Base-by-base conservation (phyloP, 2,329 filamentous ascomycete species). In the Fusarium mexicanum region DNA sequence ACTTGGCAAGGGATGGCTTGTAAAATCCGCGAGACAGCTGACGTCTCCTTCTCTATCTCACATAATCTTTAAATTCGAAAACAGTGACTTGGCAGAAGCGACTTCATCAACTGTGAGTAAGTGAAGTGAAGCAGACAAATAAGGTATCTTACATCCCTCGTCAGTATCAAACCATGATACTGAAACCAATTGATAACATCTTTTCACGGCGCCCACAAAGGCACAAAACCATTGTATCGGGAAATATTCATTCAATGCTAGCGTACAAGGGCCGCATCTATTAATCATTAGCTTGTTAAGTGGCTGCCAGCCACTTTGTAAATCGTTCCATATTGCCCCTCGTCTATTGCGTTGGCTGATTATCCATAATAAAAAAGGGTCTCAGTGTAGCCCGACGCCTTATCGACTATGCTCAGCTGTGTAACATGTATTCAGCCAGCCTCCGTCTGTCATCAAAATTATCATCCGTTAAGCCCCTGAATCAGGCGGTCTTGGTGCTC, bases 401-500 rank as follows among this genome's bases (percentile, higher is more conserved):
- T 51, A 40, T 48, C n/a, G 41, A 57, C 54, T 35, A 63, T 40
- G 26, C 35, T 55, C 43, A 13, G 33, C 17, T 43, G 31, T 67
- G 43, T 16, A 55, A 60, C 35, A 31, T 57, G 35, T 40, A 18
- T 17, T 41, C 48, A 40, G 40, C 38, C 40, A 61, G 26, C 18
- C 35, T 47, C 40, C 17, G 24, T 33, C 63, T 40, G 16, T 61
- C 55, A 35, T 46, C 61, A 53, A 50, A 47, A 67, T 69, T 38
- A 43, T 51, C 33, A 37, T 38, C 31, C 35, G 24, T 60, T 33
- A 33, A 33, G 17, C 51, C 41, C 38, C 16, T 47, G 47, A 29
- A 40, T 61, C 64, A 77, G 37, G 22, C 54, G 33, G 77, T 64
- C 73, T 83, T 84, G 73, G 68, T 81, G 79, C 85, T 90, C 35